Percentiles rank a stretch among this genome's conserved stretches.
Evolutionary conservation across 1,284 basidiomycete species (phyloP).

Genomic region (Anthracocystis setariae): DNA sequence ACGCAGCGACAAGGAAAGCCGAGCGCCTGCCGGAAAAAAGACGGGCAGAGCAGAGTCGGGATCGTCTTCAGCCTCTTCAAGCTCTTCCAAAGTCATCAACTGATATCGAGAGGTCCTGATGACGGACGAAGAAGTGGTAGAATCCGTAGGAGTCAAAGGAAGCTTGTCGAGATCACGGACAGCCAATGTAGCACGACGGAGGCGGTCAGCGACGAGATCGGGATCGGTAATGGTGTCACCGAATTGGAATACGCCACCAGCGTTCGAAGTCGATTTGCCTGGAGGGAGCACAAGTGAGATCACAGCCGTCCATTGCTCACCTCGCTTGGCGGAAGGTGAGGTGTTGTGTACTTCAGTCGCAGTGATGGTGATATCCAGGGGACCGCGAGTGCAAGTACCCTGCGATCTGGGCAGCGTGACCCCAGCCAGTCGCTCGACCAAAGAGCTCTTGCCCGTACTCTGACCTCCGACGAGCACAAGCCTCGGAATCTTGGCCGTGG

Average conservation of each 20-base stretch:
- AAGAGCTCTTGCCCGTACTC: slow-evolving; percentile 28
- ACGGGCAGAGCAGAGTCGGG: slow-evolving; percentile 2
- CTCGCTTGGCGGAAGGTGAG: not conserved
- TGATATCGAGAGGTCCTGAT: slow-evolving; percentile 6
- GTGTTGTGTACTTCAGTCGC: not conserved
- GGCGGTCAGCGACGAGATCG: slow-evolving; percentile 17
- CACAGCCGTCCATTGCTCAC: slow-evolving; percentile 4
- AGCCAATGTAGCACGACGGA: slow-evolving; percentile 23
- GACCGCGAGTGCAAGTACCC: slow-evolving; percentile 29
- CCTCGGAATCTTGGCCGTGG: slow-evolving; percentile 9
- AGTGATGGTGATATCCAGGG: slow-evolving; percentile 25
- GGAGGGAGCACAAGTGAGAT: slow-evolving; percentile 10
- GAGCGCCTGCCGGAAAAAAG: slow-evolving; percentile 19
- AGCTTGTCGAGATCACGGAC: slow-evolving; percentile 9
- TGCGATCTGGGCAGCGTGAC: slow-evolving; percentile 19
- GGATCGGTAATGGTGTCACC: slow-evolving; percentile 17
- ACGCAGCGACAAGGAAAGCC: slow-evolving; percentile 12
- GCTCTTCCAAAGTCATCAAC: slow-evolving; percentile 8
- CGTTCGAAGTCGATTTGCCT: not conserved
- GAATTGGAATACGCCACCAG: not conserved
- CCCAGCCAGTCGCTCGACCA: slow-evolving; percentile 29
- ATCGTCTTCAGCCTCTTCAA: slow-evolving; percentile 23
- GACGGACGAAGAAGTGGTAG: not conserved
- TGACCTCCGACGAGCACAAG: slow-evolving; percentile 26
- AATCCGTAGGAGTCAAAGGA: not conserved